Conservation (phyloP, 2,329 filamentous ascomycete genomes). For the Saccharata proteae region DNA sequence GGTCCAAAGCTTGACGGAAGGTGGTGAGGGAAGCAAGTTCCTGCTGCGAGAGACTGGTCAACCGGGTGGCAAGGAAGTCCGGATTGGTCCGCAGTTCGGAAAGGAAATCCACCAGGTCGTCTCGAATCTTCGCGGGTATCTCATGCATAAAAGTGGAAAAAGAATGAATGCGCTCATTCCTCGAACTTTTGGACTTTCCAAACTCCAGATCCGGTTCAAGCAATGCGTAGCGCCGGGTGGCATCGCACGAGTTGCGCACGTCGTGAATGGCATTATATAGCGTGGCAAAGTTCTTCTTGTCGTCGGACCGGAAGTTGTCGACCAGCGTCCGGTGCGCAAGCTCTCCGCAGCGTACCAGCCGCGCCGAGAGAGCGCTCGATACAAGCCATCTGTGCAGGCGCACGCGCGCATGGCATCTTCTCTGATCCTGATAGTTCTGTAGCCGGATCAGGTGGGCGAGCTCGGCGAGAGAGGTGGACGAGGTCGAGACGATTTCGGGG, state of each 20-base stretch:
- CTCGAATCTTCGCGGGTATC: slow-evolving; percentile 61
- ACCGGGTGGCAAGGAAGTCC: slow-evolving; percentile 72
- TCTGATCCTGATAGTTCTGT: slow-evolving; percentile 71
- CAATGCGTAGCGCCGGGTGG: slow-evolving; percentile 56
- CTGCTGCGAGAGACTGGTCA: slow-evolving; percentile 60
- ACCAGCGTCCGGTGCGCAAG: slow-evolving; percentile 64
- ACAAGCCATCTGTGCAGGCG: slow-evolving; percentile 64
- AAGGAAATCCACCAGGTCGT: slow-evolving; percentile 68
- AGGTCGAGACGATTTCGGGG: slow-evolving; percentile 41
- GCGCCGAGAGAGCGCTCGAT: slow-evolving; percentile 61
- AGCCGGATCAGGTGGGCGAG: slow-evolving; percentile 66
- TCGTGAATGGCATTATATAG: slow-evolving; percentile 70
- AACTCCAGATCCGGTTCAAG: slow-evolving; percentile 61
- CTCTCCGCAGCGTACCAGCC: slow-evolving; percentile 62
- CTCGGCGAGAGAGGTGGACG: slow-evolving; percentile 61
- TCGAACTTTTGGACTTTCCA: slow-evolving; percentile 23
- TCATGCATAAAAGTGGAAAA: slow-evolving; percentile 46
- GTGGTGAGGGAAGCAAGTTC: slow-evolving; percentile 69
- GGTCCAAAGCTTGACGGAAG: slow-evolving; percentile 67
- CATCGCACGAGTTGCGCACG: slow-evolving; percentile 65
- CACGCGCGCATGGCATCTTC: slow-evolving; percentile 59
- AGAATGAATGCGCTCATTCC: slow-evolving; percentile 33
- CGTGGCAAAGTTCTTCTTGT: slow-evolving; percentile 63
- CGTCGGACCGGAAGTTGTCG: slow-evolving; percentile 65
- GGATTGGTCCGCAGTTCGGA: slow-evolving; percentile 74